Base-by-base conservation (phyloP, 306 rosid genomes). In the Rosa lucieae region DNA sequence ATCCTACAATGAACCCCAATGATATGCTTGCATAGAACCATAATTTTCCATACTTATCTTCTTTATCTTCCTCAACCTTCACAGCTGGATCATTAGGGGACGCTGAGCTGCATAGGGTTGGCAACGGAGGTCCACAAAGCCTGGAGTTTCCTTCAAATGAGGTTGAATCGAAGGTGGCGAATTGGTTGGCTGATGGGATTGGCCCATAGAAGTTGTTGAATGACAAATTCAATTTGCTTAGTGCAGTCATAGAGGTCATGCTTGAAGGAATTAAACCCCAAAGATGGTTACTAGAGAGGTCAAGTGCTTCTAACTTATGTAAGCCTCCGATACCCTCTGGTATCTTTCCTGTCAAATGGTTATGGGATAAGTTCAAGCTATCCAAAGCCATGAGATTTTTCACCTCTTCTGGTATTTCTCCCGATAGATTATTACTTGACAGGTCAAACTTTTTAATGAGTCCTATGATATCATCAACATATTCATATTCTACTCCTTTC, bases 231-330 rank as follows among this genome's bases (percentile, higher is more conserved):
- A 73, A 17, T 3, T 0, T 5, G 11, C 1, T 49, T 0, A 80
- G 8, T 0, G 4, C 20, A 7, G 42, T 65, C 15, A 74, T 49
- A 3, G 48, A n/a, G n/a, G 46, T 14, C 18, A 80, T 47, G 43
- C 70, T 67, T 11, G 37, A 11, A 53, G 75, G 79, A 18, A 80
- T 80, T 43, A 32, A 10, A 23, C 83, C 62, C 14, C n/a, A 71
- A 9, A 80, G 77, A 10, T 53, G 62, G 59, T 80, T 80, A 9
- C 26, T 20, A 0, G 84, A 81, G 32, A 81, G 66, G 32, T 81
- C 81, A 15, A 76, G 48, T 13, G 74, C 48, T 3, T 76, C 61
- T 7, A 80, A 4, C 11, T 5, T 2, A 1, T 43, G 49, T 14
- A 80, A 5, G 1, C 56, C 15, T 10, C 75, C 70, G 0, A 80